Base-by-base conservation (phyloP, 805 yeast species). In the Candida hungchunana region DNA sequence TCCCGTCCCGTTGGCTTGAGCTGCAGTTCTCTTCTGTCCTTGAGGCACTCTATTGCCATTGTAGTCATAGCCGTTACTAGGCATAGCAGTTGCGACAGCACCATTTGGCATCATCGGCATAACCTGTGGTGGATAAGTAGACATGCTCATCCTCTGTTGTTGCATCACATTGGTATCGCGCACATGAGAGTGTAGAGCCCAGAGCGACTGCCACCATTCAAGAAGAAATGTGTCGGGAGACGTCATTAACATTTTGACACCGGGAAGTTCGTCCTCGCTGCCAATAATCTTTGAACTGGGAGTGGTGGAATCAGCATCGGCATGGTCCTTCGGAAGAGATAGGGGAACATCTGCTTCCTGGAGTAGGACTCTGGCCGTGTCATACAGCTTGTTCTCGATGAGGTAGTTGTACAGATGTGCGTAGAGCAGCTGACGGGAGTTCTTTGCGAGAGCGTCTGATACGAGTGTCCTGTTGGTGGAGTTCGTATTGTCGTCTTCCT, bases 121-220 rank as follows among this genome's bases (percentile, higher is more conserved):
- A n/a, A n/a, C n/a, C n/a, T n/a, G n/a, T n/a, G n/a, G n/a, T n/a
- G n/a, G n/a, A n/a, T n/a, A n/a, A n/a, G n/a, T n/a, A n/a, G n/a
- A n/a, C 22, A 23, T 23, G 8, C n/a, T 13, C 31, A 28, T 28
- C 8, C 23, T 15, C 15, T 39, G 40, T 35, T 32, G 64, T 26
- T 25, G 53, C 43, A 36, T 50, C 51, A 47, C 31, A 8, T 62
- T 59, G 1, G 60, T 52, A 5, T 52, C 52, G 35, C 65, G 63
- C 5, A 73, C 64, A 34, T 63, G 67, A 8, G 68, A 60, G 43
- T 72, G 75, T n/a, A 70, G 39, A 12, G 71, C 60, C 71, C 75
- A 69, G 11, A 75, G 47, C 8, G 68, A 55, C 33, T 67, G 64
- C 77, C 79, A 75, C 81, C 81, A 75, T 43, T 75, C 79, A 31